These are phyloP conservation scores for Flaveria floridana DNA, from an alignment of 140 eudicot genomes.

Conservation along the genomic window DNA sequence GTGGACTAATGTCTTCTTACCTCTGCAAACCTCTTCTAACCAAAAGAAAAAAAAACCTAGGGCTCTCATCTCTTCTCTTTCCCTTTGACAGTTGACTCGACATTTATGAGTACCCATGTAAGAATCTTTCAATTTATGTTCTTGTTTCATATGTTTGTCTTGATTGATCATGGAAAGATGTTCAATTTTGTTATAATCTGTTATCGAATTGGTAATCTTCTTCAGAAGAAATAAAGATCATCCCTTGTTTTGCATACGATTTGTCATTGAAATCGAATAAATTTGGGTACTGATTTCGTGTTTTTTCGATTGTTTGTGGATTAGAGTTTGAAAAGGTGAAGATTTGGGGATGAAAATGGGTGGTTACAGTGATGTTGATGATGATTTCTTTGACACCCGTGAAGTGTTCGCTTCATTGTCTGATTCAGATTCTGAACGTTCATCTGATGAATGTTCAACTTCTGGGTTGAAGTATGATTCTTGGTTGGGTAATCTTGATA, in stretches of 20 bases:
- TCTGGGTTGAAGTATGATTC: conserved; percentile 42
- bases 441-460: conserved; percentile 50
- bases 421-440: conserved; percentile 51
- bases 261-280: too few species aligned
- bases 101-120: conserved; percentile 24
- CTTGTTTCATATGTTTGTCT: conserved; percentile 12
- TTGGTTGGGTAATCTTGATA: conserved; percentile 54
- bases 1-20: too few species aligned
- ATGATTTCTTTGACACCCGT: conserved; percentile 61
- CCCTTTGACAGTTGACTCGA: conserved; percentile 33
- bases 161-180: neutral
- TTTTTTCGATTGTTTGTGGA: neutral
- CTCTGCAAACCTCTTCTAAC: too few species aligned
- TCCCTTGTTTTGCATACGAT: too few species aligned
- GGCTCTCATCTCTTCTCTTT: neutral
- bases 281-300: neutral
- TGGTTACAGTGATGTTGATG: conserved; percentile 40
- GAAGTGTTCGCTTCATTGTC: conserved; percentile 54
- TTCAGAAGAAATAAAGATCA: too few species aligned
- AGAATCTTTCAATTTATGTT: neutral
- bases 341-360: conserved; percentile 43
- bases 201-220: too few species aligned
- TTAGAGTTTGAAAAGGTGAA: conserved; percentile 34
- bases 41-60: too few species aligned
- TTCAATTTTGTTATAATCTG: neutral